Evolutionary conservation across 306 rosid species (phyloP), one percentile per base, ranked within the genome.

Genomic region (Pyrus bretschneideri): DNA sequence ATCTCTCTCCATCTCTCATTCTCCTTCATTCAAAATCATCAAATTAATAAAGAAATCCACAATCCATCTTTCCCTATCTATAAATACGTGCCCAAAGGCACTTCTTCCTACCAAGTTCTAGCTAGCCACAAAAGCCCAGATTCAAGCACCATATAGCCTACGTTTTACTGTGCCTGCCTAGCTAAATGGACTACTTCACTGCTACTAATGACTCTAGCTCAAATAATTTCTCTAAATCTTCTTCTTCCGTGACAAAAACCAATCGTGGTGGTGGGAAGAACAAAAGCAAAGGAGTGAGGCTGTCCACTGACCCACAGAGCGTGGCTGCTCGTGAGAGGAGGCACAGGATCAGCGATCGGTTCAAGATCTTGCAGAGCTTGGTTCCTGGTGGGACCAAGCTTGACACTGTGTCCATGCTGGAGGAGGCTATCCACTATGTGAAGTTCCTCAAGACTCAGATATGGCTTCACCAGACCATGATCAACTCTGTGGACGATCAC

Each of bases 321-420:
- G 93, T 94, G 69, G 98, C 98, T 1, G 98, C 98, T 1, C 81
- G 98, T 30, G 95, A 91, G 73, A 78, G 98, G 71, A 80, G 98
- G 80, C 98, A 94, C 59, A 69, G 98, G 38, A 94, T 94, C 83
- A 91, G 97, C 78, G 95, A 91, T 45, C 66, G 97, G 75, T 94
- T 94, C 85, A 94, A 94, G 93, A 90, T 88, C 81, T 73, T 94
- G 73, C 94, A 91, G 75, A 91, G 98, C 82, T 81, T 94, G 83
- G 93, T 94, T 15, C 98, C 98, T 8, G 97, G 98, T 0, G 98
- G 97, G 30, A 87, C 81, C 11, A 94, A 91, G 79, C 80, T 94
- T 95, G 98, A 94, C 85, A 94, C 96, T 0, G 98, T 90, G 35
- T 91, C 96, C 4, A 86, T 91, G 98, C 70, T 94, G 38, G 98